Conservation (phyloP, 164 flowering plant genomes). For the Chimonanthus praecox region DNA sequence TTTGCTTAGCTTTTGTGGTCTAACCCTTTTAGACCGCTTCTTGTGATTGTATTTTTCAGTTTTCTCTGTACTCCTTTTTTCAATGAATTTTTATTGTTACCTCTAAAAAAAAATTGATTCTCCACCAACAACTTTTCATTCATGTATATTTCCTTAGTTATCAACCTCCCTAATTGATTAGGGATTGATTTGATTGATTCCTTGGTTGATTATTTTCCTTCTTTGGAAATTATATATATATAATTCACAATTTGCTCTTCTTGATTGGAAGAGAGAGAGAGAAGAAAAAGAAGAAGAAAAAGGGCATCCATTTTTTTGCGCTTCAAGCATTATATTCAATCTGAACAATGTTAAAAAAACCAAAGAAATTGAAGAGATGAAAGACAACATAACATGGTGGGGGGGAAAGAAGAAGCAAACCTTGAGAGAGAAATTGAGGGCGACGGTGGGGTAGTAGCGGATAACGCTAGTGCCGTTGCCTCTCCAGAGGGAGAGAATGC, state of each 20-base stretch:
- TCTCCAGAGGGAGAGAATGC: slow-evolving; percentile 85
- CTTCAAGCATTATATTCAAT: neutral
- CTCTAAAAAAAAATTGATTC: no score
- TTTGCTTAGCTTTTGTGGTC: no score
- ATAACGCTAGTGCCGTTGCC: slow-evolving; percentile 93
- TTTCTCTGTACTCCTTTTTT: no score
- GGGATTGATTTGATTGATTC: no score
- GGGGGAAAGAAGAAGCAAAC: slow-evolving; percentile 21
- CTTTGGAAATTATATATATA: no score
- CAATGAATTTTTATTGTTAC: no score
- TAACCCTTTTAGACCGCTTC: no score
- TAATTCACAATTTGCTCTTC: neutral
- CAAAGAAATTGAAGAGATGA: neutral
- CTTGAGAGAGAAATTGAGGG: slow-evolving; percentile 98
- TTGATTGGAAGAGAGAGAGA: neutral
- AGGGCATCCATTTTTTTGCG: neutral
- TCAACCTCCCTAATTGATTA: no score
- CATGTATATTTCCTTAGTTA: no score
- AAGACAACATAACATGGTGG: neutral
- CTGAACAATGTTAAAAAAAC: neutral
- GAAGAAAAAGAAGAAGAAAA: neutral
- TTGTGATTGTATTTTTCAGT: no score
- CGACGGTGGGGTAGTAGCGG: slow-evolving; percentile 93
- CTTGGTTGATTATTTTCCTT: no score
- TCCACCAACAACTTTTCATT: no score